phyloP scores from a whole-genome alignment of 1,284 basidiomycete species.

The Afroboletus lepidellus region DNA sequence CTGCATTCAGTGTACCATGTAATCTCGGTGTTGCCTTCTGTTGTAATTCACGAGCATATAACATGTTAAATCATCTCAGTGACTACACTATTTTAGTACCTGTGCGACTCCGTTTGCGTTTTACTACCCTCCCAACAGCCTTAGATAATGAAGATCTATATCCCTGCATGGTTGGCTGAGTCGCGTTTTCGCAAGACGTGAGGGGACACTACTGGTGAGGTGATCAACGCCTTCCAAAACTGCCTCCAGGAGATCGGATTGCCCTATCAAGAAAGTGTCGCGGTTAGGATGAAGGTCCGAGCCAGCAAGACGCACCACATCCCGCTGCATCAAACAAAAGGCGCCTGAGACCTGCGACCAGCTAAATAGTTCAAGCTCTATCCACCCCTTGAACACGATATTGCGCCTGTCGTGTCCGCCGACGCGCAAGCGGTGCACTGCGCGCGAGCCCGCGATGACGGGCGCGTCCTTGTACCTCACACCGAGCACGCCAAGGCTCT shows the following conservation, averaged over 20 bases:
- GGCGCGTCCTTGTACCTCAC: slow-evolving; percentile 52
- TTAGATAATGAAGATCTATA: too few species aligned
- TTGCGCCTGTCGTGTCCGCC: slow-evolving; percentile 63
- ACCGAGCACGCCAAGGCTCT: slow-evolving; percentile 45
- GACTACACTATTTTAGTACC: background rate
- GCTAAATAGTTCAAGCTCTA: slow-evolving; percentile 59
- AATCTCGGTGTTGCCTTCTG: slow-evolving; percentile 12
- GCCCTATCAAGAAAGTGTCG: slow-evolving; percentile 42
- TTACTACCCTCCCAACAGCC: too few species aligned
- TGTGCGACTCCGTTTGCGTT: background rate
- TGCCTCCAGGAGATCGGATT: slow-evolving; percentile 74
- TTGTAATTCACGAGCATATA: slow-evolving; percentile 20
- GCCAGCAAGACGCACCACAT: slow-evolving; percentile 45
- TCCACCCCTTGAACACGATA: slow-evolving; percentile 66
- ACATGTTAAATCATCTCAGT: background rate
- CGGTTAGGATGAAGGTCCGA: background rate
- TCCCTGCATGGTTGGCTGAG: background rate
- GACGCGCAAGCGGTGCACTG: slow-evolving; percentile 48
- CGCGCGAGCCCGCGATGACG: slow-evolving; percentile 17
- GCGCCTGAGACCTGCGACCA: slow-evolving; percentile 48
- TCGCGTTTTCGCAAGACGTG: slow-evolving; percentile 46
- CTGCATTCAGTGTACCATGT: slow-evolving; percentile 30
- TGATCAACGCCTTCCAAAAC: slow-evolving; percentile 64
- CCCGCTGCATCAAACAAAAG: slow-evolving; percentile 65
- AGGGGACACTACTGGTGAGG: slow-evolving; percentile 48